These are phyloP conservation scores for Oryza australiensis DNA, from an alignment of 176 grass and related monocot species.

Conservation along the genomic window DNA sequence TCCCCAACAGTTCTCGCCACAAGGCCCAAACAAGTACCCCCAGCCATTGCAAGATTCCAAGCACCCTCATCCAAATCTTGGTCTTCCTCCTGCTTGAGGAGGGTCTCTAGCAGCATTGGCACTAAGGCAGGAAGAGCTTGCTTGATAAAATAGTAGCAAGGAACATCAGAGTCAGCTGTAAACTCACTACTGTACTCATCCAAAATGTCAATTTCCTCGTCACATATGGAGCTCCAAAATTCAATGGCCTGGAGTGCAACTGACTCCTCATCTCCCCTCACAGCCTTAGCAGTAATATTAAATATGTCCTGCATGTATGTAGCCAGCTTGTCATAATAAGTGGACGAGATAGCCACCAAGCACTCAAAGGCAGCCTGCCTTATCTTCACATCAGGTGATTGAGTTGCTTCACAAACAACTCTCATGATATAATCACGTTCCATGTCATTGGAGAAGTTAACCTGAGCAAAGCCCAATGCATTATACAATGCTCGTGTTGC, in stretches of 20 bases:
- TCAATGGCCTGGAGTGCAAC: slow-evolving; percentile 93
- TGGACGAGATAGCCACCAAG: slow-evolving; percentile 79
- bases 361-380: slow-evolving; percentile 87
- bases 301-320: slow-evolving; percentile 86
- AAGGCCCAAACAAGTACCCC: slow-evolving; percentile 88
- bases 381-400: slow-evolving; percentile 66
- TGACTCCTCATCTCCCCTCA: slow-evolving; percentile 83
- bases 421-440: slow-evolving; percentile 91
- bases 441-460: slow-evolving; percentile 91
- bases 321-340: slow-evolving; percentile 75
- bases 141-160: slow-evolving; percentile 84
- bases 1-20: slow-evolving; percentile 87
- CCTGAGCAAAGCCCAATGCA: slow-evolving; percentile 75
- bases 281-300: slow-evolving; percentile 80
- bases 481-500: slow-evolving; percentile 82
- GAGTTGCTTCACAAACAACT: slow-evolving; percentile 78
- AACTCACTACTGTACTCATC: slow-evolving; percentile 80
- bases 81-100: slow-evolving; percentile 90
- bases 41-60: slow-evolving; percentile 96
- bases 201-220: slow-evolving; percentile 91
- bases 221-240: slow-evolving; percentile 94
- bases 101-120: slow-evolving; percentile 78
- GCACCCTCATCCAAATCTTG: slow-evolving; percentile 86
- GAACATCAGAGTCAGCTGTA: slow-evolving; percentile 78
- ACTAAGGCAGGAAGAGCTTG: slow-evolving; percentile 79